A percentile compares a stretch with the other conserved stretches of the same genome.
These are phyloP conservation scores for Arthrobotrys musiformis DNA, from an alignment of 2,329 filamentous ascomycete species.

Conservation along the genomic window DNA sequence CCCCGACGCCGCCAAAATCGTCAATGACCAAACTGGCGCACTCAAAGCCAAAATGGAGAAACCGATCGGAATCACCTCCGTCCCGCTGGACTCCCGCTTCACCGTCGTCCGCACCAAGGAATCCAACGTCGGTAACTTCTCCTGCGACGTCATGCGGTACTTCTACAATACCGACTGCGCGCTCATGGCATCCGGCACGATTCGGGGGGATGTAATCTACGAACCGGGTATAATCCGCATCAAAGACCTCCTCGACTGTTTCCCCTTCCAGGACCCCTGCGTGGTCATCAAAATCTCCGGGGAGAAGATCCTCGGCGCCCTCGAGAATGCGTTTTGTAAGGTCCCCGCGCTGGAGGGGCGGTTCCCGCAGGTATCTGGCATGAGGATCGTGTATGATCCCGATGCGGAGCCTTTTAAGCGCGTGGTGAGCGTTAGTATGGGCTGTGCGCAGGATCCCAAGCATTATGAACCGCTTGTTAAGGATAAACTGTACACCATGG, in stretches of 20 bases:
- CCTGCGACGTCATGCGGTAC: constrained; percentile 88
- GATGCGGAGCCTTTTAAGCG: constrained; percentile 56
- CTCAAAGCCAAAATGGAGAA: constrained; percentile 82
- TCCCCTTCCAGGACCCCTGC: constrained; percentile 91
- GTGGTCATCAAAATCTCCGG: constrained; percentile 79
- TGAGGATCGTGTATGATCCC: constrained; percentile 24
- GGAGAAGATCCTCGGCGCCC: constrained; percentile 77
- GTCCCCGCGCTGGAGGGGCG: constrained; percentile 82
- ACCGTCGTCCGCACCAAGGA: constrained; percentile 80
- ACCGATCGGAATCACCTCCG: constrained; percentile 82
- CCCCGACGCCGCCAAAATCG: constrained; percentile 70
- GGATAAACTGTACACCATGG: constrained; percentile 75
- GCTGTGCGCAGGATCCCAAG: constrained; percentile 22
- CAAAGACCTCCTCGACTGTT: constrained; percentile 87
- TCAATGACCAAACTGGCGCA: constrained; percentile 76
- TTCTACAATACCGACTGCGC: constrained; percentile 84
- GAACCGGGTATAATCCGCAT: constrained; percentile 80
- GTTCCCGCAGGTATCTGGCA: constrained; percentile 21
- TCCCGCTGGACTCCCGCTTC: constrained; percentile 85
- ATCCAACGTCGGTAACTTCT: constrained; percentile 88
- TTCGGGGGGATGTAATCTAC: constrained; percentile 88
- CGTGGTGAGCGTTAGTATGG: constrained; percentile 59
- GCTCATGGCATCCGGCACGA: constrained; percentile 85
- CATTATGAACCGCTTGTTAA: constrained; percentile 70
- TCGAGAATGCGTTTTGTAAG: constrained; percentile 83